phyloP scores from a whole-genome alignment of 768 basidiomycete genomes.

The Lentinula raphanica region DNA sequence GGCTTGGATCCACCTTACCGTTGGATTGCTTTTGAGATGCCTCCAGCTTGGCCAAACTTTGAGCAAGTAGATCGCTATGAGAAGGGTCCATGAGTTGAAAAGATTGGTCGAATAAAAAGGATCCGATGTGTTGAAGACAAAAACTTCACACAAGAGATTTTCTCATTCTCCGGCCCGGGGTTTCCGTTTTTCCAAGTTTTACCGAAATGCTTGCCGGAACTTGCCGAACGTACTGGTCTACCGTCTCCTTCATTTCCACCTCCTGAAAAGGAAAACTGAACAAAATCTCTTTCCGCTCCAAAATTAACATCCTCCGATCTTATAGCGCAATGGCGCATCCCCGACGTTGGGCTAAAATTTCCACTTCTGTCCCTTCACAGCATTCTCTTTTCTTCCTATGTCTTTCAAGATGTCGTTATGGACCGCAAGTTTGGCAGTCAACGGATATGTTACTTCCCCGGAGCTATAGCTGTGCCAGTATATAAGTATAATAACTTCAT shows the following conservation, averaged over 20 bases:
- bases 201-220: no score
- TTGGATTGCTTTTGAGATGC: slow-evolving; percentile 5
- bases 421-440: slow-evolving; percentile 34
- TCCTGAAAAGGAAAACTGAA: not conserved
- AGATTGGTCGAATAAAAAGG: not conserved
- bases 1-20: not conserved
- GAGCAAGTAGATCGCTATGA: slow-evolving; percentile 37
- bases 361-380: not conserved
- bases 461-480: slow-evolving; percentile 18
- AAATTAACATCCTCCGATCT: not conserved
- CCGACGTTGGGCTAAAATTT: not conserved
- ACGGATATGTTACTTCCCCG: slow-evolving; percentile 43
- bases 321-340: slow-evolving; percentile 1
- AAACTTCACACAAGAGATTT: not conserved
- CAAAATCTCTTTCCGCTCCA: not conserved
- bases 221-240: no score
- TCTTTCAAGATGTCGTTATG: slow-evolving; percentile 3
- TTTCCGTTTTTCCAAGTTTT: not conserved
- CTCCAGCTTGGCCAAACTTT: slow-evolving; percentile 45
- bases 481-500: slow-evolving; percentile 30
- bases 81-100: slow-evolving; percentile 11
- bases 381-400: not conserved
- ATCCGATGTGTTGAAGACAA: not conserved
- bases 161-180: not conserved
- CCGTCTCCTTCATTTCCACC: no score